Conservation (phyloP, 129 eudicot genomes). For the Escallonia herrerae region DNA sequence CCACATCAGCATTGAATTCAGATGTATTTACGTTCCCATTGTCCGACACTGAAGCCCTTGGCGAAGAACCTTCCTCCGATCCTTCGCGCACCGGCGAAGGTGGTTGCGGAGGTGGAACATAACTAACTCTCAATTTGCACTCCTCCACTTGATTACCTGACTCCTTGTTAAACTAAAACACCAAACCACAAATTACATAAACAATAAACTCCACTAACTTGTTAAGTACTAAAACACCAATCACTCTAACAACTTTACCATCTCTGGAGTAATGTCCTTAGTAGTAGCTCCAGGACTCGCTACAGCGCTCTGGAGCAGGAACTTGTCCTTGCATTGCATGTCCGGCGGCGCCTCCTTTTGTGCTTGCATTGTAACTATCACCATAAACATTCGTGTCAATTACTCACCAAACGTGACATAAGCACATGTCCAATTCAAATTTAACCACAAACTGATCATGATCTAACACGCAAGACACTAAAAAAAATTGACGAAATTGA, state of each 20-base stretch:
- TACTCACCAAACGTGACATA: not conserved
- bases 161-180: conserved; percentile 66
- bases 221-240: not conserved
- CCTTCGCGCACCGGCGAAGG: conserved; percentile 91
- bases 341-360: conserved; percentile 80
- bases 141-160: conserved; percentile 81
- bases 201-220: not conserved
- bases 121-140: conserved; percentile 70
- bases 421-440: not conserved
- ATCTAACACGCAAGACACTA: not conserved
- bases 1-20: conserved; percentile 39
- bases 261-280: conserved; percentile 74
- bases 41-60: conserved; percentile 79
- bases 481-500: not conserved
- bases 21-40: conserved; percentile 45
- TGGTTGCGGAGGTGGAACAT: conserved; percentile 73
- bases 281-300: conserved; percentile 49
- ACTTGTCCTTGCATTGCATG: conserved; percentile 92
- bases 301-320: conserved; percentile 75
- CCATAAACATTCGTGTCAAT: not conserved
- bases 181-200: conserved; percentile 11
- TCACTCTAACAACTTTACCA: conserved; percentile 37
- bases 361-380: conserved; percentile 85
- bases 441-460: not conserved
- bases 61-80: conserved; percentile 84